Base-by-base conservation (phyloP, 108 stramenopile genomes). In the Fragilaria crotonensis region DNA sequence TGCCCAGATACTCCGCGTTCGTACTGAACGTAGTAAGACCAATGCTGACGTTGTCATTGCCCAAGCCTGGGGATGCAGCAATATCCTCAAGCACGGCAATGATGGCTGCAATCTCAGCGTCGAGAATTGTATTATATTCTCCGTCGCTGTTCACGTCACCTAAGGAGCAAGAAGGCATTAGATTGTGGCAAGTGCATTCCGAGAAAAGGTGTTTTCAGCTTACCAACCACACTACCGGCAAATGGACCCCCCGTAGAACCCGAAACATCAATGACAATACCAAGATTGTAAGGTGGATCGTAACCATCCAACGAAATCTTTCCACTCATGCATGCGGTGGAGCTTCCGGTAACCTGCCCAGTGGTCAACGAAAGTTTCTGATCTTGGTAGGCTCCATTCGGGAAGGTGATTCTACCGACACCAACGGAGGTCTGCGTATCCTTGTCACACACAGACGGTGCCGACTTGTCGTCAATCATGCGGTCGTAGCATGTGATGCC, bases 111-210 rank as follows among this genome's bases (percentile, higher is more conserved):
- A 67, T 58, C 18, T 67, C 61, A 4, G 72, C 72, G 47, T 73
- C 72, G 9, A 67, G 22, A 20, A 73, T 67, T 2, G 66, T 73
- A 30, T 73, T 53, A 0, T 0, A 25, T 5, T 32, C 20, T 2
- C 66, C 61, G 29, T 73, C 72, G 18, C 47, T 25, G 51, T 73
- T 73, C n/a, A 57, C 33, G 31, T 73, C 72, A 5, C 66, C 72
- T 27, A 41, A 41, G 36, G 36, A 11, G n/a, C n/a, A n/a, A n/a
- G n/a, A n/a, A n/a, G n/a, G n/a, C n/a, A n/a, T n/a, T n/a, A n/a
- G n/a, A n/a, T n/a, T n/a, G n/a, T n/a, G n/a, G n/a, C n/a, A n/a
- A n/a, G n/a, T n/a, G n/a, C n/a, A n/a, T n/a, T n/a, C n/a, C n/a
- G n/a, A n/a, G n/a, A n/a, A n/a, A n/a, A n/a, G n/a, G n/a, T n/a